These are phyloP conservation scores for Helenozyma baotianmanensis DNA, from an alignment of 805 yeast genomes.

Conservation along the genomic window DNA sequence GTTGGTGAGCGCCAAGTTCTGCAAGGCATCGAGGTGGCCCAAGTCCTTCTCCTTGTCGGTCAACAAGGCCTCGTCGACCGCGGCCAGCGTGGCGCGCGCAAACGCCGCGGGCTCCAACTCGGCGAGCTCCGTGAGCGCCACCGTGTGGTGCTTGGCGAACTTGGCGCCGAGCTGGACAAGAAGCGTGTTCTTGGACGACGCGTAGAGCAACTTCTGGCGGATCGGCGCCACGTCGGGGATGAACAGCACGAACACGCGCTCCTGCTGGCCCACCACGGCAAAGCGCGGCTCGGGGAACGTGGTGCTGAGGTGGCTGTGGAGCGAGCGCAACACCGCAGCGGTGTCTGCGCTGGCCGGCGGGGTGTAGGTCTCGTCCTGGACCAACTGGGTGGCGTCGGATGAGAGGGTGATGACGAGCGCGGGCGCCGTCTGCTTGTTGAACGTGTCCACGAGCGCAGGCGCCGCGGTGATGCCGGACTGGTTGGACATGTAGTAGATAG, in stretches of 20 bases:
- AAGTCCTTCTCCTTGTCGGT: slow-evolving; percentile 57
- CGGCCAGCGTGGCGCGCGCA: slow-evolving; percentile 14
- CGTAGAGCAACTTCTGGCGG: slow-evolving; percentile 86
- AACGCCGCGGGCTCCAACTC: slow-evolving; percentile 54
- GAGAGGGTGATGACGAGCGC: slow-evolving; percentile 31
- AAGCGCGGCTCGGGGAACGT: slow-evolving; percentile 35
- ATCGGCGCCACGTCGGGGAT: slow-evolving; percentile 86
- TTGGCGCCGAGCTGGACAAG: slow-evolving; percentile 69
- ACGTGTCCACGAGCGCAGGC: slow-evolving; percentile 39
- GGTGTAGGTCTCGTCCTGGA: slow-evolving; percentile 22
- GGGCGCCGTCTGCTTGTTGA: slow-evolving; percentile 33
- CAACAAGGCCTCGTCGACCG: slow-evolving; percentile 39
- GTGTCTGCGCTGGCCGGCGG: slow-evolving; percentile 10
- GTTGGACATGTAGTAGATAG: slow-evolving; percentile 31
- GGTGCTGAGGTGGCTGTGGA: slow-evolving; percentile 19
- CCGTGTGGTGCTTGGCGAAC: slow-evolving; percentile 37
- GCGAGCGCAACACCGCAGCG: slow-evolving; percentile 14
- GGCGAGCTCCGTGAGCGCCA: slow-evolving; percentile 51
- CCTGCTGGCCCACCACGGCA: slow-evolving; percentile 20
- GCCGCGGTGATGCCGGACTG: slow-evolving; percentile 41
- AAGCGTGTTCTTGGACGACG: slow-evolving; percentile 79
- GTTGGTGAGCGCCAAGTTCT: slow-evolving; percentile 23
- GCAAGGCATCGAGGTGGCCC: slow-evolving; percentile 37
- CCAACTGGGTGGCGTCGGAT: slow-evolving; percentile 29
- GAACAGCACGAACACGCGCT: slow-evolving; percentile 60